A percentile compares a stretch with the other conserved stretches of the same genome.
Conservation (phyloP, 2,329 filamentous ascomycete species). For the Talaromyces sp. region DNA sequence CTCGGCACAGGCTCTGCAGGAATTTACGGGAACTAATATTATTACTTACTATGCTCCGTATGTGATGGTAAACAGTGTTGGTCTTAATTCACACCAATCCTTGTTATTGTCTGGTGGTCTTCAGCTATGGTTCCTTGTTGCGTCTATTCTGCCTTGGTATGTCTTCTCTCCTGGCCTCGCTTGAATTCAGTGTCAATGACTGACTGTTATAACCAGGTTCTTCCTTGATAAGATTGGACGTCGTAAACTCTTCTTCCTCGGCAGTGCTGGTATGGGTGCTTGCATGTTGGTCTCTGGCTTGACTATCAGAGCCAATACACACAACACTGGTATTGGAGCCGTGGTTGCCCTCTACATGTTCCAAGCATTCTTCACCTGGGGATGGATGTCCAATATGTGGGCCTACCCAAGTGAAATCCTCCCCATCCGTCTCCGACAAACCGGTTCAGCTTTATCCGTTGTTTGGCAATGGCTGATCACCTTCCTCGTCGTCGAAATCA, state of each 20-base stretch:
- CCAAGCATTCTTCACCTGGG: constrained; percentile 20
- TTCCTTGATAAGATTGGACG: constrained; percentile 53
- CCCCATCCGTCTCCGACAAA: constrained; percentile 15
- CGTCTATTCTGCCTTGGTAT: constrained; percentile 19
- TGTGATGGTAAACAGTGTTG: constrained; percentile 43
- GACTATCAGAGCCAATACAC: constrained; percentile 17
- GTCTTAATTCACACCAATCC: constrained; percentile 38
- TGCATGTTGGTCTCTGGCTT: constrained; percentile 19
- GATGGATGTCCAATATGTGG: constrained; percentile 21
- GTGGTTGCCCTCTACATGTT: constrained; percentile 19
- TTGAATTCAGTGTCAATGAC: constrained; percentile 39
- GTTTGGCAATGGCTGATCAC: constrained; percentile 20
- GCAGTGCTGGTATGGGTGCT: constrained; percentile 55
- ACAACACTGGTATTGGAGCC: constrained; percentile 18
- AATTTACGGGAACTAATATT: constrained; percentile 45
- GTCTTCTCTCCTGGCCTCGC: constrained; percentile 42
- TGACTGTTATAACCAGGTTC: constrained; percentile 27
- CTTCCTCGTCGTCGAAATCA: constrained; percentile 35
- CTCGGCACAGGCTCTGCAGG: constrained; percentile 55
- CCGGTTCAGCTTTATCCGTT: constrained; percentile 17
- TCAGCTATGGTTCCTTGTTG: constrained; percentile 38
- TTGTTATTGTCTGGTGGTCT: constrained; percentile 46
- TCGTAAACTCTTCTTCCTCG: constrained; percentile 68
- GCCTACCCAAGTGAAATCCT: constrained; percentile 20
- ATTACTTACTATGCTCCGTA: constrained; percentile 46